Evolutionary conservation across 176 grass and related monocot species (phyloP), one percentile per base, ranked within the genome.

Genomic region (Triticum dicoccoides): DNA sequence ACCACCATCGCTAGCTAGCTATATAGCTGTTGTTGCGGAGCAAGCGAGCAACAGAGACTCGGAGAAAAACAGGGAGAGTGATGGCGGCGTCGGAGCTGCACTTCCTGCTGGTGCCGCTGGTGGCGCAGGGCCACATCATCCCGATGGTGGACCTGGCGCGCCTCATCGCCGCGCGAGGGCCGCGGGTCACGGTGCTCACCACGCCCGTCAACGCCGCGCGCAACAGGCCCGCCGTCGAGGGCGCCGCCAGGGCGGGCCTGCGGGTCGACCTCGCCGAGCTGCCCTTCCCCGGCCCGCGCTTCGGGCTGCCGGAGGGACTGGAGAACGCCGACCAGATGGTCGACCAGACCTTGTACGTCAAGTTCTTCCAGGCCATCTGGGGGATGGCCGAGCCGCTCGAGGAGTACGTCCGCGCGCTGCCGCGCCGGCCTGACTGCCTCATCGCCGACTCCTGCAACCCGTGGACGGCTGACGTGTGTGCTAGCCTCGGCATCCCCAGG

Each of bases 101-200:
- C 72, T 75, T 75, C 72, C 2, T 75, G 72, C 41, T 75, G 72
- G 72, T 75, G 72, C 72, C 72, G 72, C 72, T 75, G 72, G 72
- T 75, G 72, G 72, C 42, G 72, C 72, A 75, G 23, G 72, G 72
- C 13, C 72, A 75, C 42, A 75, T 75, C 72, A 75, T 75, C 72
- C 72, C 42, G 1, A 75, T 75, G 72, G 72, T 51, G 72, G 72
- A 75, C 72, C 72, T 75, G 72, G 72, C 72, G 42, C 42, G 72
- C 72, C 72, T 75, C 72, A 30, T 75, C 42, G 72, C 42, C 72
- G 23, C 72, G 1, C 72, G 72, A 42, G 72, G 72, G n/a, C 72
- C 72, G 24, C 72, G 42, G 5, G 71, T 49, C 41, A 74, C 71
- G 41, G 3, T 75, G 23, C 3, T 75, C 42, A 75, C 72, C 42